Base-by-base conservation (phyloP, 768 basidiomycete species). In the Pleurotus eryngii region DNA sequence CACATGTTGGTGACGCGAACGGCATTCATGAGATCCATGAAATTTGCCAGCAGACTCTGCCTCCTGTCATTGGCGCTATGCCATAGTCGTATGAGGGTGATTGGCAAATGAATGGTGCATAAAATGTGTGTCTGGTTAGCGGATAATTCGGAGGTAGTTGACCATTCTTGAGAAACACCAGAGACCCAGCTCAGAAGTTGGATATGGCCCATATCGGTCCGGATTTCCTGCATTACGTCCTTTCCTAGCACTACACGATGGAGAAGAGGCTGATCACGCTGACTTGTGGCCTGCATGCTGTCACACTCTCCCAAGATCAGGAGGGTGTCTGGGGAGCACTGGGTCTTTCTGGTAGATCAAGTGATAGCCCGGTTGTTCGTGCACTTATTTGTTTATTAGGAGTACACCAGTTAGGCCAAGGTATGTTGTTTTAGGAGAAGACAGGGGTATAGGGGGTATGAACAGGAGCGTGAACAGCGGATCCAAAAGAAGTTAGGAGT, bases 111-210 rank as follows among this genome's bases (percentile, higher is more conserved):
- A 22, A 71, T 61, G 2, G 62, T 64, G 58, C 66, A 65, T 18
- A 70, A 59, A 15, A 69, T 49, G 2, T 60, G 56, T 69, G 69
- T 70, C 15, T 67, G 60, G 49, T 70, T 59, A 9, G 69, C 70
- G 39, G 64, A 71, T 4, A 75, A 65, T 2, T 58, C 26, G 24
- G 48, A n/a, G 0, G 73, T 74, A n/a, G 42, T 17, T 22, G n/a
- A 22, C 67, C 72, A 70, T 42, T 72, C 64, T 0, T 17, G 55
- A 3, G 74, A 74, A 1, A 66, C 69, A 5, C 55, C 55, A 0
- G 56, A 61, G 2, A 75, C 59, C 72, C 74, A 75, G 0, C 61
- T 63, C 0, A 70, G 74, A 2, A 72, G 60, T 27, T 49, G 49
- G 0, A 68, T 72, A 4, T 35, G 54, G 3, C 22, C 35, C 67